These are phyloP conservation scores for Hypoxylon cercidicola DNA, from an alignment of 495 filamentous ascomycete genomes.

Conservation along the genomic window DNA sequence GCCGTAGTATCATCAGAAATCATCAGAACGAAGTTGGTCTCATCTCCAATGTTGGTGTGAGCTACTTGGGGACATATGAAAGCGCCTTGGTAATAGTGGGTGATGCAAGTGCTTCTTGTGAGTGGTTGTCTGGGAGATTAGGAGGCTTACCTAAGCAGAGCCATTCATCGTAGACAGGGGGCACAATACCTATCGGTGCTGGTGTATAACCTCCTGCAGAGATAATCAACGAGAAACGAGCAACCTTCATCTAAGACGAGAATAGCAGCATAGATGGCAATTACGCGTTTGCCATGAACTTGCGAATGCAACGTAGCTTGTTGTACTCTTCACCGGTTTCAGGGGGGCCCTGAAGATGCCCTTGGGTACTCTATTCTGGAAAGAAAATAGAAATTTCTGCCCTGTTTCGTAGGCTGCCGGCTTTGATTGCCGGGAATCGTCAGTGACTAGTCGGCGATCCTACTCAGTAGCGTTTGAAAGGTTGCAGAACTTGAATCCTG, in stretches of 20 bases:
- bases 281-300: slow-evolving; percentile 19
- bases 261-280: slow-evolving; percentile 30
- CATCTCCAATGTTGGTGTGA: slow-evolving; percentile 7
- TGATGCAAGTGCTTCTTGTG: slow-evolving; percentile 20
- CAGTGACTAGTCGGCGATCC: slow-evolving; percentile 7
- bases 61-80: slow-evolving; percentile 6
- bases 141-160: slow-evolving; percentile 23
- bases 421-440: slow-evolving; percentile 6
- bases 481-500: slow-evolving; percentile 26
- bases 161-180: slow-evolving; percentile 1
- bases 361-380: slow-evolving; percentile 23
- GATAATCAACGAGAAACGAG: slow-evolving; percentile 32
- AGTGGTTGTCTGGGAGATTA: neutral
- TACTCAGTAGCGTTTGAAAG: slow-evolving; percentile 5
- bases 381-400: slow-evolving; percentile 37
- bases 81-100: slow-evolving; percentile 12
- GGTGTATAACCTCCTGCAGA: neutral
- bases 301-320: slow-evolving; percentile 32
- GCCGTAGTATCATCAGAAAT: neutral
- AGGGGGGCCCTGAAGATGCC: slow-evolving; percentile 11
- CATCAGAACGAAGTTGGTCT: slow-evolving; percentile 4
- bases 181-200: slow-evolving; percentile 1
- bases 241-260: slow-evolving; percentile 16
- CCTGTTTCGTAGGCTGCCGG: slow-evolving; percentile 3
- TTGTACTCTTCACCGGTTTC: slow-evolving; percentile 29